phyloP scores from a whole-genome alignment of 75 land plant genomes.

The Cupressus sempervirens region DNA sequence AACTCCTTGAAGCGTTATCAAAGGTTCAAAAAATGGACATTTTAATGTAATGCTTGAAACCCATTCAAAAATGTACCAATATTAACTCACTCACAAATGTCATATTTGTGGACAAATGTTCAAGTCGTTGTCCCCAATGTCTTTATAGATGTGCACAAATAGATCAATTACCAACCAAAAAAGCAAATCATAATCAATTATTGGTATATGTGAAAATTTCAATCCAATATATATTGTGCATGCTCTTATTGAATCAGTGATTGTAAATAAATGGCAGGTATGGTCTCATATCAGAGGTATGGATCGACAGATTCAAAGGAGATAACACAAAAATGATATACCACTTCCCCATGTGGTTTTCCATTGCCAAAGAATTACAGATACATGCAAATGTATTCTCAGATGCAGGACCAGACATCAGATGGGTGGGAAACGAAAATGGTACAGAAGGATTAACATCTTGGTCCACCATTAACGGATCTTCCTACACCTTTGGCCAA shows the following conservation, averaged over 20 bases:
- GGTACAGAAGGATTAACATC: conserved; percentile 69
- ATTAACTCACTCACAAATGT: too few species aligned
- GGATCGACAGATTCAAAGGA: conserved; percentile 95
- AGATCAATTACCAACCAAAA: too few species aligned
- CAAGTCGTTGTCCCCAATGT: too few species aligned
- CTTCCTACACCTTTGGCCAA: conserved; percentile 55
- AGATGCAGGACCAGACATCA: conserved; percentile 83
- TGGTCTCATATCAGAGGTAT: conserved; percentile 77
- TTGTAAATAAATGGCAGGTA: conserved; percentile 43
- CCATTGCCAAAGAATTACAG: conserved; percentile 66
- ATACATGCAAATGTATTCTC: conserved; percentile 84
- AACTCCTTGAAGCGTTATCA: too few species aligned
- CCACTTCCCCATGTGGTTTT: conserved; percentile 72
- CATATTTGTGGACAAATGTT: too few species aligned
- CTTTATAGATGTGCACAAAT: too few species aligned
- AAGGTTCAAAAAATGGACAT: too few species aligned
- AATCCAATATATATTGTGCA: too few species aligned
- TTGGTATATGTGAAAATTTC: too few species aligned
- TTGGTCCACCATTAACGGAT: conserved; percentile 80
- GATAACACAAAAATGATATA: conserved; percentile 70
- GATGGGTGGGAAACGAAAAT: conserved; percentile 92
- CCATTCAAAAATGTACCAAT: too few species aligned
- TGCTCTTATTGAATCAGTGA: background rate
- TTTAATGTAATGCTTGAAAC: too few species aligned
- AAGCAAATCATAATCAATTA: too few species aligned